phyloP scores from a whole-genome alignment of 2,329 filamentous ascomycete genomes.

The Epichloe baconii region DNA sequence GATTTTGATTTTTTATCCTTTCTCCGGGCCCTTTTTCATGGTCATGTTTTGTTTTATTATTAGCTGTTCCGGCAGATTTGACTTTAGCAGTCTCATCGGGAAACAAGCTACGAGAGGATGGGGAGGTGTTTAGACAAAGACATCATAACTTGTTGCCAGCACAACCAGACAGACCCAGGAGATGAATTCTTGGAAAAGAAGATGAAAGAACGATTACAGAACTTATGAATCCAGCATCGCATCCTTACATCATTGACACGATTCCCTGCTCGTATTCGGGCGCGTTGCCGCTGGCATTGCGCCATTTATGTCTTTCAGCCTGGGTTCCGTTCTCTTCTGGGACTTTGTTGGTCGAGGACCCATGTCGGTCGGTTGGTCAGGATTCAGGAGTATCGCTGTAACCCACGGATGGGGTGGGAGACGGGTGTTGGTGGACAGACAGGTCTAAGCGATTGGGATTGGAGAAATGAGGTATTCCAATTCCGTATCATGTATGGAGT shows the following conservation, averaged over 20 bases:
- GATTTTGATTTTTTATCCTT: not conserved
- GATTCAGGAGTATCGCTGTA: not conserved
- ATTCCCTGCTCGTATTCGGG: too few species aligned
- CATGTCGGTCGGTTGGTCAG: not conserved
- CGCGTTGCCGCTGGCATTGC: too few species aligned
- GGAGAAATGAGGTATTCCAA: too few species aligned
- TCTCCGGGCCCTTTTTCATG: not conserved
- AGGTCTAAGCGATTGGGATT: too few species aligned
- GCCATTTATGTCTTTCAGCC: too few species aligned
- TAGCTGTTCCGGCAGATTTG: conserved; percentile 1
- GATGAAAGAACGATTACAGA: not conserved
- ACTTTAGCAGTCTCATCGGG: conserved; percentile 1
- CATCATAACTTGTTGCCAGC: not conserved
- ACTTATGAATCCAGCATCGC: not conserved
- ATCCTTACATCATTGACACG: not conserved
- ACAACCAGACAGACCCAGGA: not conserved
- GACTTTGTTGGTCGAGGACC: not conserved
- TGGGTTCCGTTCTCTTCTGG: too few species aligned
- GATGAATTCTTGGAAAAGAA: not conserved
- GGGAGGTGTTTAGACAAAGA: conserved; percentile 2
- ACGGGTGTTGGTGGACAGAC: too few species aligned
- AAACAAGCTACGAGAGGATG: not conserved
- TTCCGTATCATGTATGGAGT: too few species aligned
- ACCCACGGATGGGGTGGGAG: too few species aligned
- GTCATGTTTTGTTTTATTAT: not conserved